Base-by-base conservation (phyloP, 2,329 filamentous ascomycete species). In the Pseudocercospora vitis region DNA sequence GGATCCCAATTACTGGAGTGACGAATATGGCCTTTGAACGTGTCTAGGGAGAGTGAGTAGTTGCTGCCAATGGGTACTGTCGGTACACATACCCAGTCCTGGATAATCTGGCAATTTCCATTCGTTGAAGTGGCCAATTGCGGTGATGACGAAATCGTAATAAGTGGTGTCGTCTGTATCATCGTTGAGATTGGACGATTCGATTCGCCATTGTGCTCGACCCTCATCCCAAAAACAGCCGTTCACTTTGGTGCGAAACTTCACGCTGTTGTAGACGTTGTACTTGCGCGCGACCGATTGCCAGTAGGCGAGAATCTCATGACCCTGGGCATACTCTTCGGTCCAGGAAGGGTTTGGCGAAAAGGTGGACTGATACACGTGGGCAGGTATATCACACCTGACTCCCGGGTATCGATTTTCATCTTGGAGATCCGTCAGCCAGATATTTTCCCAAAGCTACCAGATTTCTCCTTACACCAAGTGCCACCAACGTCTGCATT, bases 301-400 rank as follows among this genome's bases (percentile, higher is more conserved):
- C 83, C 84, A 84, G 65, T 90, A 90, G 12, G 81, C 76, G 5
- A 77, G 72, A 54, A 90, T 89, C 67, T 90, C 87, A 0, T 42
- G 40, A 23, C 86, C 86, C 31, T 81, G 80, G 0, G 86, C 81
- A 63, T 87, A 89, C 55, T 84, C 77, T 61, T 88, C 83, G 0
- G 78, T 78, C 87, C 87, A 90, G 59, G 87, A 76, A 0, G 78
- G 80, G 52, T 89, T 89, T 0, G 85, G 84, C 5, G 77, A 75
- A 66, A 88, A 89, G 0, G 82, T 83, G 6, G 80, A 81, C 64
- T 88, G 85, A 62, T 89, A 89, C 16, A 85, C 83, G 65, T 87
- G 83, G 0, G 84, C 80, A 0, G 86, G 84, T 11, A 89, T 81
- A 65, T 88, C 85, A 60, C 86, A 89, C 35, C 83, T 59, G 1